Conservation (phyloP, 2,329 filamentous ascomycete species). For the Tolypocladium amazonense region DNA sequence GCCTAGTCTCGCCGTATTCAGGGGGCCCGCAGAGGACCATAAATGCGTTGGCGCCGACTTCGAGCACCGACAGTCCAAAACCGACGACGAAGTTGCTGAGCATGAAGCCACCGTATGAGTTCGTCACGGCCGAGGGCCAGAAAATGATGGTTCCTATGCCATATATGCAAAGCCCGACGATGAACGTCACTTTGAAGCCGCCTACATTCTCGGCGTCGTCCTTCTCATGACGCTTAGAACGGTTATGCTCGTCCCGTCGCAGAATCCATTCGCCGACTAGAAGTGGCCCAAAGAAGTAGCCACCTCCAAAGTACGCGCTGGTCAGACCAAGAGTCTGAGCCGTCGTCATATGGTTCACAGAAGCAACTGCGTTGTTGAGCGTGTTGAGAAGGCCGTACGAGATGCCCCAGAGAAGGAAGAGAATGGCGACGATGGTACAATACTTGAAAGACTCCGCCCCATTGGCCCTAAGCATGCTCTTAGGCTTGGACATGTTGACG, state of each 20-base stretch:
- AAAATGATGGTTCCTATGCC: constrained; percentile 73
- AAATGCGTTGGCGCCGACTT: constrained; percentile 74
- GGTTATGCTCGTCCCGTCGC: constrained; percentile 52
- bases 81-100: constrained; percentile 65
- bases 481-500: constrained; percentile 58
- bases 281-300: constrained; percentile 60
- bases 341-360: constrained; percentile 48
- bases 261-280: constrained; percentile 62
- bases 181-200: constrained; percentile 74
- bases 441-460: constrained; percentile 58
- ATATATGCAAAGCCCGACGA: constrained; percentile 65
- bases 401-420: constrained; percentile 86
- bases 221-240: constrained; percentile 27
- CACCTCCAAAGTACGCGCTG: constrained; percentile 58
- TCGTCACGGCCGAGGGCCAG: constrained; percentile 68
- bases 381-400: constrained; percentile 81
- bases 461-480: constrained; percentile 58
- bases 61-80: constrained; percentile 64
- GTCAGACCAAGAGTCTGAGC: constrained; percentile 58
- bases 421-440: constrained; percentile 61
- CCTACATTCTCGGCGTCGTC: constrained; percentile 35
- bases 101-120: constrained; percentile 69
- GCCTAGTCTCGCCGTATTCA: constrained; percentile 61
- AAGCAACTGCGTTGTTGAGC: constrained; percentile 61
- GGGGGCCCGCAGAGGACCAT: constrained; percentile 61